A percentile compares a stretch with the other conserved stretches of the same genome.
These are phyloP conservation scores for Lipomyces anomalus DNA, from an alignment of 805 yeast species.

Conservation along the genomic window DNA sequence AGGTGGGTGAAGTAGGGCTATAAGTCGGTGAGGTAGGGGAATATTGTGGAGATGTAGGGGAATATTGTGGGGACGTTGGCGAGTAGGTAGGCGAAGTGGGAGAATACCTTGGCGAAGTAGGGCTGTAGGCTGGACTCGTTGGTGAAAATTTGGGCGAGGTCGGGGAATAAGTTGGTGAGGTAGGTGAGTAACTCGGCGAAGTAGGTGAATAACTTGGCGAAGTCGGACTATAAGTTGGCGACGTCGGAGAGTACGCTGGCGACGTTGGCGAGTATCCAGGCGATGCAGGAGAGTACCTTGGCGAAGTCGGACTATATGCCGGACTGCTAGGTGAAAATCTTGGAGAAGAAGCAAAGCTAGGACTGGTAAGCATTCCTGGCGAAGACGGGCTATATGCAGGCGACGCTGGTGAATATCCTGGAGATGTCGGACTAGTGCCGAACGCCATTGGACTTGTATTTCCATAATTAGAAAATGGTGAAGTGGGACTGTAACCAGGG, in stretches of 20 bases:
- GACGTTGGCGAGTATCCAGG: conserved; percentile 66
- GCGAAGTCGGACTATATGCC: conserved; percentile 62
- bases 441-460: conserved; percentile 64
- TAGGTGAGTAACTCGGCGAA: conserved; percentile 69
- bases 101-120: conserved; percentile 56
- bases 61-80: conserved; percentile 67
- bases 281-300: conserved; percentile 69
- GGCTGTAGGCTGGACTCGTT: conserved; percentile 62
- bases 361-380: conserved; percentile 65
- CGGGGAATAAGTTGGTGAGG: conserved; percentile 73
- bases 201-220: conserved; percentile 65
- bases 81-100: conserved; percentile 74
- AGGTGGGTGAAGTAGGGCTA: conserved; percentile 58
- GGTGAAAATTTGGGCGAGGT: conserved; percentile 79
- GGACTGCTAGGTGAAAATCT: conserved; percentile 51
- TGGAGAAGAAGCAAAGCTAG: conserved; percentile 58
- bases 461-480: conserved; percentile 57
- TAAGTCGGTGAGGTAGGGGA: conserved; percentile 70
- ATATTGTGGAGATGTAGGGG: conserved; percentile 59
- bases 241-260: conserved; percentile 73
- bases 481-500: conserved; percentile 68
- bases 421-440: conserved; percentile 64
- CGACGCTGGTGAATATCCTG: conserved; percentile 65
- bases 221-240: conserved; percentile 66
- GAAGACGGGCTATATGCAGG: conserved; percentile 72